Percentiles rank a stretch among this genome's conserved stretches.
These are phyloP conservation scores for Casuarina cunninghamiana DNA, from an alignment of 306 rosid genomes.

Conservation along the genomic window DNA sequence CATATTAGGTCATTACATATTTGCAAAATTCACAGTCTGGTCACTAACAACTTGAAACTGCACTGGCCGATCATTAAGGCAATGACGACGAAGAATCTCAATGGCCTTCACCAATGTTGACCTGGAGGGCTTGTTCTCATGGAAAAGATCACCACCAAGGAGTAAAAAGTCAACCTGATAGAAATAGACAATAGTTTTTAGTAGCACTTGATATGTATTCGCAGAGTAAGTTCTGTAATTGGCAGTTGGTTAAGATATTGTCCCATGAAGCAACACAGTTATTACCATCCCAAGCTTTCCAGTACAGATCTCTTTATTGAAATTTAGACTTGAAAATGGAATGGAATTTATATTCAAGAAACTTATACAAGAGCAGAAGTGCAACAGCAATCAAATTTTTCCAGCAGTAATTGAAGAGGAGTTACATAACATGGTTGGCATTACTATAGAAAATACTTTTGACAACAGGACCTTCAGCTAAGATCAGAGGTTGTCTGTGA, in stretches of 20 bases:
- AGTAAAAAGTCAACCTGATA: conserved; percentile 64
- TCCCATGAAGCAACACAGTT: not conserved
- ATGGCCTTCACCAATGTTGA: conserved; percentile 84
- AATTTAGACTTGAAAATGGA: not conserved
- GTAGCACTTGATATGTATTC: not conserved
- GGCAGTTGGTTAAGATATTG: not conserved
- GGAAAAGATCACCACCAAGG: conserved; percentile 96
- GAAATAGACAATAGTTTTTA: conserved; percentile 9
- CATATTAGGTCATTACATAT: conserved; percentile 42
- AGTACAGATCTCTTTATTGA: not conserved
- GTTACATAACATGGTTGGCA: not conserved
- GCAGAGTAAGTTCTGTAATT: conserved; percentile 13
- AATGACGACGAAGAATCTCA: conserved; percentile 85
- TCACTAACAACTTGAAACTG: conserved; percentile 97
- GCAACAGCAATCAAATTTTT: not conserved
- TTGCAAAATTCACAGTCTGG: conserved; percentile 85
- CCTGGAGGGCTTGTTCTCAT: conserved; percentile 93
- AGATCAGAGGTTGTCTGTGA: not conserved
- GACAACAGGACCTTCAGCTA: not conserved
- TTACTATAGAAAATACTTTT: not conserved
- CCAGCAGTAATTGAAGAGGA: not conserved
- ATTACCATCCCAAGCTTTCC: not conserved
- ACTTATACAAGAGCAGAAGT: not conserved
- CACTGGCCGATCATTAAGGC: conserved; percentile 81
- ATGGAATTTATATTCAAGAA: not conserved